phyloP scores from a whole-genome alignment of 169 alveolate genomes.

The Blepharisma undulans region DNA sequence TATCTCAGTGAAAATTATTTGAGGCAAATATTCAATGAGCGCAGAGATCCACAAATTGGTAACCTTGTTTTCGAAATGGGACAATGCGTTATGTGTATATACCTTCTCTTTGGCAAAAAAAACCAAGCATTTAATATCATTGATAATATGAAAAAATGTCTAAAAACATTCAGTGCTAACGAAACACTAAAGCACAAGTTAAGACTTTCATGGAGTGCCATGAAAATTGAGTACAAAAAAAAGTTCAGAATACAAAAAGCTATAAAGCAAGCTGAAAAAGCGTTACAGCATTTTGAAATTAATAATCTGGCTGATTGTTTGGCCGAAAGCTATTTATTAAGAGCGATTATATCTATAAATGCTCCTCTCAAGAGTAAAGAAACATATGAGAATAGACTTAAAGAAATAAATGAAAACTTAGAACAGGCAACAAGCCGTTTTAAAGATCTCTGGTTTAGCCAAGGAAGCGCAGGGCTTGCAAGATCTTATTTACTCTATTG shows the following conservation, averaged over 20 bases:
- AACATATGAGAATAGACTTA: neutral
- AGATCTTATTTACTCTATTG: neutral
- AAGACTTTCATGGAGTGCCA: neutral
- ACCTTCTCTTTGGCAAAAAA: neutral
- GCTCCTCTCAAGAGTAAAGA: neutral
- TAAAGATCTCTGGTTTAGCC: neutral
- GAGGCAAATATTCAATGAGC: neutral
- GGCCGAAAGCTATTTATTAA: neutral
- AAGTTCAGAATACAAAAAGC: neutral
- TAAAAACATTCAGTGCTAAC: neutral
- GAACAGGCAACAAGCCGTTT: neutral
- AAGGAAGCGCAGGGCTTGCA: neutral
- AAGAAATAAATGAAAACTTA: neutral
- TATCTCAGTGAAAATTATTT: neutral
- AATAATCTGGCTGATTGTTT: neutral
- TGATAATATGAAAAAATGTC: neutral
- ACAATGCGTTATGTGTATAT: neutral
- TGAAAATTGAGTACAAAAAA: neutral
- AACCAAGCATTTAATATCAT: neutral
- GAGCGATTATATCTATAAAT: neutral
- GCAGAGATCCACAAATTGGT: neutral
- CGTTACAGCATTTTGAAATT: neutral
- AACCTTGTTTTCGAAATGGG: constrained; percentile 1
- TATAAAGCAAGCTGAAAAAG: constrained; percentile 1
- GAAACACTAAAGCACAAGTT: neutral